Evolutionary conservation across 2,329 filamentous ascomycete species (phyloP).

Genomic region (Ophiostoma quercus): DNA sequence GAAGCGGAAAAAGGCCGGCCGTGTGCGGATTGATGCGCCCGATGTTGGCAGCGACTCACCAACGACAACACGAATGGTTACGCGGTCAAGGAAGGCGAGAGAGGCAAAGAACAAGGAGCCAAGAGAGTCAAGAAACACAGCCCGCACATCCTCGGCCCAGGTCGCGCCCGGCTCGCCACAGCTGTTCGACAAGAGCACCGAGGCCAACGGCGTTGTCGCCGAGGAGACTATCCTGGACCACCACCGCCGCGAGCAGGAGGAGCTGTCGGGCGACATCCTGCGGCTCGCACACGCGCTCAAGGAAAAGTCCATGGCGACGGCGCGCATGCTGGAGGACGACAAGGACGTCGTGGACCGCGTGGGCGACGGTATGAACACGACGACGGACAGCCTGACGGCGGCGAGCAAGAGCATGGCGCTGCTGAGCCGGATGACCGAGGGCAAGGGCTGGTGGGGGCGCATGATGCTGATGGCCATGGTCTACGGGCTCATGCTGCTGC

Average conservation of each 20-base stretch:
- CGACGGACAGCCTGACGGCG: conserved; percentile 67
- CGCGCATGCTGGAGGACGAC: conserved; percentile 62
- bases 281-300: conserved; percentile 74
- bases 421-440: conserved; percentile 75
- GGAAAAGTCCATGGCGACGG: conserved; percentile 65
- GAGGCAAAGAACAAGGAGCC: background rate
- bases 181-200: conserved; percentile 24
- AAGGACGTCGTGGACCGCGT: conserved; percentile 68
- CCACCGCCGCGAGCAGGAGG: conserved; percentile 76
- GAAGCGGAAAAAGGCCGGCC: conserved; percentile 14
- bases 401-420: conserved; percentile 73
- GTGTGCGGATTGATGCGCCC: conserved; percentile 18
- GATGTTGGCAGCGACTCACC: conserved; percentile 16
- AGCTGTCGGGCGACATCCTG: conserved; percentile 67
- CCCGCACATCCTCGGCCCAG: background rate
- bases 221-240: conserved; percentile 69
- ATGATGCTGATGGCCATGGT: conserved; percentile 82
- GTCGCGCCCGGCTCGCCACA: background rate
- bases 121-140: background rate
- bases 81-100: conserved; percentile 17
- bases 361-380: conserved; percentile 69
- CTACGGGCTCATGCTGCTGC: conserved; percentile 70
- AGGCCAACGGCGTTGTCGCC: conserved; percentile 35
- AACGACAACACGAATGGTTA: conserved; percentile 20
- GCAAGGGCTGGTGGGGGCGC: conserved; percentile 78